Evolutionary conservation across 495 filamentous ascomycete genomes (phyloP).

Genomic region (Penicillium turbatum): DNA sequence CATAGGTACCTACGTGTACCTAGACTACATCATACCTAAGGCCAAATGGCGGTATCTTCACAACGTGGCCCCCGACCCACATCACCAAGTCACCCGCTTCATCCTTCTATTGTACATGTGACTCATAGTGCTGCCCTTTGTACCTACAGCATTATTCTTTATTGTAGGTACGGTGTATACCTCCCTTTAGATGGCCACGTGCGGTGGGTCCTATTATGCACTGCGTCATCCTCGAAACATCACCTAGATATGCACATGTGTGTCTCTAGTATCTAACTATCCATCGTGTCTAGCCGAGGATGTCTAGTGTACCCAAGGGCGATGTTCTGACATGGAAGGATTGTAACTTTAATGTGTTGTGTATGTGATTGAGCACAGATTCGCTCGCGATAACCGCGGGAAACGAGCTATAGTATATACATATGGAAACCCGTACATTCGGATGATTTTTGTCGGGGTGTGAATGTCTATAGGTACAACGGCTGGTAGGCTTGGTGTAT

Average conservation of each 20-base stretch:
- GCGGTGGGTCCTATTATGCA: neutral
- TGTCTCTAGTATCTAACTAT: neutral
- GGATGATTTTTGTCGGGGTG: neutral
- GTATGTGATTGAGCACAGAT: too few relatives aligned
- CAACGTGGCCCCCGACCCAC: constrained; percentile 3
- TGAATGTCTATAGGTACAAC: constrained; percentile 18
- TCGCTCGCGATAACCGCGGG: neutral
- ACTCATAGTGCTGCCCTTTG: neutral
- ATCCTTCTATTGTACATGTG: neutral
- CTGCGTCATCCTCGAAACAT: neutral
- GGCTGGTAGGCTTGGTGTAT: constrained; percentile 3
- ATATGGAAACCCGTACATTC: too few relatives aligned
- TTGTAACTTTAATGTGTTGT: too few relatives aligned
- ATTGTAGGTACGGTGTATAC: neutral
- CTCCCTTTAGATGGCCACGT: neutral
- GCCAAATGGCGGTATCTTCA: constrained; percentile 1
- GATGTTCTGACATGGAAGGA: too few relatives aligned
- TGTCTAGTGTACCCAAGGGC: too few relatives aligned
- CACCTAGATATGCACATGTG: neutral
- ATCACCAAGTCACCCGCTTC: neutral
- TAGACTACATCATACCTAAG: too few relatives aligned
- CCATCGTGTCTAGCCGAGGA: constrained; percentile 11
- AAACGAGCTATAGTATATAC: neutral
- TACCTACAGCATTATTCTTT: neutral
- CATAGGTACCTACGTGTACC: too few relatives aligned